phyloP scores from a whole-genome alignment of 495 filamentous ascomycete genomes.

The Apodospora peruviana region DNA sequence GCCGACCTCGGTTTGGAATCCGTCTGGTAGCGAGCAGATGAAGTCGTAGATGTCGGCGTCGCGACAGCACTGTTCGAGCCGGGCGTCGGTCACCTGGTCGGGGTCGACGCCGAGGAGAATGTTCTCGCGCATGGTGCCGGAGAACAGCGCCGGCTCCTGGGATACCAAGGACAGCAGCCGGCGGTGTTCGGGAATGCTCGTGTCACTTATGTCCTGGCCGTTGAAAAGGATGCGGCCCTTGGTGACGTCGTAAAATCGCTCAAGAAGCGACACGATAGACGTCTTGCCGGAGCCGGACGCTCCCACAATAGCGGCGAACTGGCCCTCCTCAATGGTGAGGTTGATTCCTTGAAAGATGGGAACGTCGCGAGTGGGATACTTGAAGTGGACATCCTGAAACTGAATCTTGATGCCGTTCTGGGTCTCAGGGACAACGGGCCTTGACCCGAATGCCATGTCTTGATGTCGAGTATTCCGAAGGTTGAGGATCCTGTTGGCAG shows the following conservation, averaged over 20 bases:
- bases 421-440: conserved; percentile 28
- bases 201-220: conserved; percentile 38
- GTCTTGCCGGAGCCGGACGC: conserved; percentile 69
- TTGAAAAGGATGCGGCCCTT: conserved; percentile 50
- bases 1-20: conserved; percentile 58
- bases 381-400: conserved; percentile 53
- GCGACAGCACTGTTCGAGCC: conserved; percentile 48
- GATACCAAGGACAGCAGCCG: conserved; percentile 52
- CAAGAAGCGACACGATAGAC: conserved; percentile 58
- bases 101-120: conserved; percentile 45
- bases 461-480: conserved; percentile 26
- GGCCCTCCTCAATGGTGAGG: conserved; percentile 56
- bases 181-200: conserved; percentile 47
- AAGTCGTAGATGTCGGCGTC: conserved; percentile 61
- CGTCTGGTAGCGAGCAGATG: conserved; percentile 53
- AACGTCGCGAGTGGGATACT: conserved; percentile 49
- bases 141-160: conserved; percentile 53
- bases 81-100: conserved; percentile 38
- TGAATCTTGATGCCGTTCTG: conserved; percentile 47
- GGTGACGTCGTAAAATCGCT: conserved; percentile 55
- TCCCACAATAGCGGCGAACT: conserved; percentile 68
- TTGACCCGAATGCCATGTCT: conserved; percentile 12
- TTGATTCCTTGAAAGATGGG: conserved; percentile 46
- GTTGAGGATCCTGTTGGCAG: conserved; percentile 40
- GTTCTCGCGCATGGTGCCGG: conserved; percentile 55